Evolutionary conservation across 1,284 basidiomycete genomes (phyloP), one percentile per base, ranked within the genome.

Genomic region (Malassezia vespertilionis): DNA sequence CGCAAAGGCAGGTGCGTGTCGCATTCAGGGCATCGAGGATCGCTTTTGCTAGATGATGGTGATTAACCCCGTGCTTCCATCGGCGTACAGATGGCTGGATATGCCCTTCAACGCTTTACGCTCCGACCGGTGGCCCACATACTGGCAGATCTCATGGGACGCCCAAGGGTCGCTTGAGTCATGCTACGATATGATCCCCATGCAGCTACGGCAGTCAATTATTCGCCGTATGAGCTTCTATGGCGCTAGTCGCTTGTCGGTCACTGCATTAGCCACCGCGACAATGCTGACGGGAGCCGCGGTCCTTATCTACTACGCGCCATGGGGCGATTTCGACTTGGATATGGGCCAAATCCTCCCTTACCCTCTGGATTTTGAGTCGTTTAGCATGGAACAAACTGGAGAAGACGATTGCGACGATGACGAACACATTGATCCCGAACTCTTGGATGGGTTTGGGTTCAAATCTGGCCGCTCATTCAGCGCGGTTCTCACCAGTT

Each of bases 401-500:
- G 52, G 48, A 35, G 60, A 60, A 39, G 52, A 55, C 21, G 54
- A 55, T 38, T 50, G 56, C 23, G 49, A 53, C 17, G 58, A 63
- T 21, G 40, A 55, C 9, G 48, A 58, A 11, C 42, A 44, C 6
- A 21, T 60, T 1, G 53, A 52, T 22, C 50, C 38, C 4, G 53
- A 50, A 0, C 23, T 47, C 4, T 46, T 50, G 22, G 56, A 60
- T 34, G 46, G 56, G 3, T 37, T 46, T 11, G 50, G 40, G 10
- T 34, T 12, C 33, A 34, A 5, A 36, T 58, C 38, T 32, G 53
- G 5, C 12, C 35, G 54, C 6, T 32, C 41, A 15, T 30, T 50
- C 8, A 52, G 12, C 17, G 47, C 44, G 7, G 23, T 45, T 3
- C 33, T 69, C 44, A 56, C 46, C 8, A 59, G 57, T 10, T 56